Base-by-base conservation (phyloP, 257 asterid genomes). In the Fraxinus anomala region DNA sequence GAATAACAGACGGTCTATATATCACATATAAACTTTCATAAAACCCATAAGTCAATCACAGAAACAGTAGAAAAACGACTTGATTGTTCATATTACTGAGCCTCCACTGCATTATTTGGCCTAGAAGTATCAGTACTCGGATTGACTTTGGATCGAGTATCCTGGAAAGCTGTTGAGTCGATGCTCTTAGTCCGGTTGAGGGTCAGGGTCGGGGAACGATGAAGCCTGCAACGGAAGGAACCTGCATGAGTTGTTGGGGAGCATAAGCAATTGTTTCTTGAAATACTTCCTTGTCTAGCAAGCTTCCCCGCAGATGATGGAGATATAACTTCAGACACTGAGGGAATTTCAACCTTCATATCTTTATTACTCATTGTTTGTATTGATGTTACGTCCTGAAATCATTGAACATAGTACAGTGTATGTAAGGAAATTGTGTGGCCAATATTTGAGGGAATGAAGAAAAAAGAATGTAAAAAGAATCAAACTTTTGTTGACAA, bases 181-280 rank as follows among this genome's bases (percentile, higher is more conserved):
- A 84, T 82, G 84, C 94, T 93, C 82, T 85, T 91, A 19, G 89
- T 85, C 86, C 94, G 66, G 51, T 88, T 89, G 54, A 93, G 92
- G 81, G 80, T 76, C 0, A 89, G 91, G 68, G 83, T 59, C 28
- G 67, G 67, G 31, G 4, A 1, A 8, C 98, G 91, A 73, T 93
- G 98, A 56, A 88, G 87, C 87, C 94, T 82, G 78, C 98, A 93
- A 0, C 98, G 90, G 31, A 90, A 92, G 33, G 94, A 92, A 81
- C 98, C 97, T 2, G 84, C 89, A 44, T 93, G 97, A 4, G 93
- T 90, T 4, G 98, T 91, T 0, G 97, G 96, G 47, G 98, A 91
- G 81, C 97, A 93, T 4, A 91, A 39, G 73, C 98, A 93, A 73
- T 83, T 86, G 75, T 73, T 73, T 88, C 87, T 90, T 1, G 85